Evolutionary conservation across 208 protist genomes (phyloP).

Genomic region (Leishmania mexicana): DNA sequence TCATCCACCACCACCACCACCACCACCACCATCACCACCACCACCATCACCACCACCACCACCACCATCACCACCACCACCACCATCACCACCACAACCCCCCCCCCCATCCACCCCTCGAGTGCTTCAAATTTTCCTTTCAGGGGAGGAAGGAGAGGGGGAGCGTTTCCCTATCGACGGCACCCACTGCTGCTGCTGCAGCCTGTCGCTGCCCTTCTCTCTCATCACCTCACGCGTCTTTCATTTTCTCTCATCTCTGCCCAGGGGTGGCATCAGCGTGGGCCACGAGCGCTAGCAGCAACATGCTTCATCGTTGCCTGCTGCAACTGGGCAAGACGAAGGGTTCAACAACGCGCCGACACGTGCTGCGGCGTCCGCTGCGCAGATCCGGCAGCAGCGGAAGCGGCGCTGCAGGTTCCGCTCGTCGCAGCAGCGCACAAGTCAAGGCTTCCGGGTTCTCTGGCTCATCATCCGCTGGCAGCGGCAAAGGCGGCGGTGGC

Average conservation of each 20-base stretch:
- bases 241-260: background rate
- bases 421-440: background rate
- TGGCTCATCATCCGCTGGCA: background rate
- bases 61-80: no score
- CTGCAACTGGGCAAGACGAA: slow-evolving; percentile 23
- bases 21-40: no score
- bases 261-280: background rate
- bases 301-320: slow-evolving; percentile 18
- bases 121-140: background rate
- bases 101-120: background rate
- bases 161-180: background rate
- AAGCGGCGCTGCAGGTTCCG: background rate
- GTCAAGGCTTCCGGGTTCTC: background rate
- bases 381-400: slow-evolving; percentile 16
- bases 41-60: no score
- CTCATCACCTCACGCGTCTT: background rate
- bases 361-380: slow-evolving; percentile 26
- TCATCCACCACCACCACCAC: background rate
- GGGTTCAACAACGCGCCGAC: slow-evolving; percentile 15
- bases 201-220: background rate
- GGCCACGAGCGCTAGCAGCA: background rate
- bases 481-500: background rate
- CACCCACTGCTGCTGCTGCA: background rate
- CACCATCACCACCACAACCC: no score
- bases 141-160: background rate